These are phyloP conservation scores for Fallopia convolvulus DNA, from an alignment of 148 eudicot genomes.

Conservation along the genomic window DNA sequence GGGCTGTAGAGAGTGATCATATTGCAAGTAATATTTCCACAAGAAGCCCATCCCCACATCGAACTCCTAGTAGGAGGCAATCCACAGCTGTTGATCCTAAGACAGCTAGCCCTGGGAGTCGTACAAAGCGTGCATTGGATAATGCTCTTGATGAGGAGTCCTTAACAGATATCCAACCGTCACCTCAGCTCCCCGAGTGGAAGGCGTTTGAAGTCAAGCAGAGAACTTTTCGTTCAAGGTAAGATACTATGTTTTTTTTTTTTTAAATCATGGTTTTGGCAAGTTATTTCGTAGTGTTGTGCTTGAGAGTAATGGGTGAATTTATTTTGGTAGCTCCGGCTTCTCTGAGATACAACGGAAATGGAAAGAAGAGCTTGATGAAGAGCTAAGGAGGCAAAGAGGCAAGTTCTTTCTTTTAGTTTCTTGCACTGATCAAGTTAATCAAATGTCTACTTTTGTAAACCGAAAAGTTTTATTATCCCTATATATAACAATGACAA, in stretches of 20 bases:
- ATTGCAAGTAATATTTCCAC: constrained; percentile 21
- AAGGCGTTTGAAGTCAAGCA: constrained; percentile 21
- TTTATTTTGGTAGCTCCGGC: constrained; percentile 20
- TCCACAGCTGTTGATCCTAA: constrained; percentile 23
- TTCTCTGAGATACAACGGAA: constrained; percentile 55
- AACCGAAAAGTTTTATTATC: no score
- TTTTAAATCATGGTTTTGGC: neutral
- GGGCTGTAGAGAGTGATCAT: constrained; percentile 24
- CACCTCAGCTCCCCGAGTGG: constrained; percentile 17
- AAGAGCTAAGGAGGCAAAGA: constrained; percentile 76
- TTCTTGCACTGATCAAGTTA: neutral
- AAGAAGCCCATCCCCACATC: constrained; percentile 34
- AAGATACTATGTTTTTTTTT: neutral
- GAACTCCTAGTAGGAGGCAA: constrained; percentile 23
- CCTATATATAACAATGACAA: neutral
- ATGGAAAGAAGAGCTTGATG: constrained; percentile 77
- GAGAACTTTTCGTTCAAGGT: constrained; percentile 33
- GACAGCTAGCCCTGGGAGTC: constrained; percentile 24
- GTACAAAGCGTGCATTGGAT: constrained; percentile 24
- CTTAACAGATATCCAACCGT: constrained; percentile 12
- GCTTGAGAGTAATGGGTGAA: neutral
- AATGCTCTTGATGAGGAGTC: constrained; percentile 18
- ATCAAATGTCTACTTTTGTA: no score
- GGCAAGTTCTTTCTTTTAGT: constrained; percentile 29
- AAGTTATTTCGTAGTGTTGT: neutral